Evolutionary conservation across 2,329 filamentous ascomycete genomes (phyloP).

Genomic region (Trichoderma afroharzianum): DNA sequence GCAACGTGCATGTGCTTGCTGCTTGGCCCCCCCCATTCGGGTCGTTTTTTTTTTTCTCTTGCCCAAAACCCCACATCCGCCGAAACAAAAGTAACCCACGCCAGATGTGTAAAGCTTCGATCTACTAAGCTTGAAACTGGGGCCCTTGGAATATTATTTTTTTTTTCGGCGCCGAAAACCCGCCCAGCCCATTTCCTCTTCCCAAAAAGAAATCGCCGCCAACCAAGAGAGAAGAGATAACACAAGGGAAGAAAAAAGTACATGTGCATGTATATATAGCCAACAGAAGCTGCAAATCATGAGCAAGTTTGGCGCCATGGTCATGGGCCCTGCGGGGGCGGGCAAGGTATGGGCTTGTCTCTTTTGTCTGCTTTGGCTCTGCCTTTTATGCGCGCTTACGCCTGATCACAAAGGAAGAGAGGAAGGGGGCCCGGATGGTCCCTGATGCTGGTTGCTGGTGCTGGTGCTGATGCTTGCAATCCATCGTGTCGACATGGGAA

Average conservation of each 20-base stretch:
- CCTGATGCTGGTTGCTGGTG: neutral
- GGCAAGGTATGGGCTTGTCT: conserved; percentile 65
- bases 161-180: neutral
- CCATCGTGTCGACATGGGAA: neutral
- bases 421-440: neutral
- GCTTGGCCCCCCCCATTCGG: neutral
- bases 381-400: conserved; percentile 7
- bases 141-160: neutral
- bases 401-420: neutral
- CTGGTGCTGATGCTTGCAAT: neutral
- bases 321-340: conserved; percentile 94
- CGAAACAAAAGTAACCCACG: neutral
- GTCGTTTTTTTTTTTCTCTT: neutral
- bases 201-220: neutral
- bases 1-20: conserved; percentile 3
- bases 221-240: neutral
- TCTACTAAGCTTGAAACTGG: neutral
- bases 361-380: neutral
- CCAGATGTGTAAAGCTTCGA: neutral
- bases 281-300: conserved; percentile 43
- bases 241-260: neutral
- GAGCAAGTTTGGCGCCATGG: conserved; percentile 92
- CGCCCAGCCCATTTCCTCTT: neutral
- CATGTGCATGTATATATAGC: neutral
- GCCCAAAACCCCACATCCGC: neutral